These are phyloP conservation scores for Oenanthe sinensis DNA, from an alignment of 129 eudicot species.

Conservation along the genomic window DNA sequence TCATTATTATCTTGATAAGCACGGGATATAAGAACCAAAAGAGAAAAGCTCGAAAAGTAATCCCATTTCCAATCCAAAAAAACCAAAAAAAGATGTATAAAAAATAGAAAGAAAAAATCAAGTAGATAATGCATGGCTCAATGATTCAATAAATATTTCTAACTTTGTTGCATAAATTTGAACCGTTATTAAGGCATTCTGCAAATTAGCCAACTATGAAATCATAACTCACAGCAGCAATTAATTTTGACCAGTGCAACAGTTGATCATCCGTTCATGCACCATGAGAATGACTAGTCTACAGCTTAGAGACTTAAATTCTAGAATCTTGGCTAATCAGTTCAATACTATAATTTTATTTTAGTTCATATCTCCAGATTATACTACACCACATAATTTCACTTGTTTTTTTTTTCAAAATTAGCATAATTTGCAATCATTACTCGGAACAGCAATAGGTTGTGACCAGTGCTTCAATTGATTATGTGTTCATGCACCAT, in stretches of 20 bases:
- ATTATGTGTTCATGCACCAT: not conserved
- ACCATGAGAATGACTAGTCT: not conserved
- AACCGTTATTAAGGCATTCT: not conserved
- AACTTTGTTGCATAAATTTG: not conserved
- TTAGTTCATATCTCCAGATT: not conserved
- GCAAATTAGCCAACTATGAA: not conserved
- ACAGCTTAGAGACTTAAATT: not conserved
- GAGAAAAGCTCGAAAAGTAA: not conserved
- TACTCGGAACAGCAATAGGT: not conserved
- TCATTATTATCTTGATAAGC: not conserved
- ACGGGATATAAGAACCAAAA: not conserved
- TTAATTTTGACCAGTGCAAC: not conserved
- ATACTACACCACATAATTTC: not conserved
- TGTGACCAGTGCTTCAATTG: not conserved
- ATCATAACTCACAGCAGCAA: not conserved
- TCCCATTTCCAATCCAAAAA: not conserved
- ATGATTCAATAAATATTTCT: not conserved
- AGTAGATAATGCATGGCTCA: not conserved
- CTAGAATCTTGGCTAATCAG: not conserved
- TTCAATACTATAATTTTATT: not conserved
- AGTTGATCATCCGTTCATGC: not conserved
- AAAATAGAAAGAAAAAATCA: not conserved
- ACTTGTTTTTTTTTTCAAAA: not conserved
- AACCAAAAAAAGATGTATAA: not conserved
- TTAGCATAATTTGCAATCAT: not conserved